These are phyloP conservation scores for Diaporthe velutina DNA, from an alignment of 2,329 filamentous ascomycete species.

Conservation along the genomic window DNA sequence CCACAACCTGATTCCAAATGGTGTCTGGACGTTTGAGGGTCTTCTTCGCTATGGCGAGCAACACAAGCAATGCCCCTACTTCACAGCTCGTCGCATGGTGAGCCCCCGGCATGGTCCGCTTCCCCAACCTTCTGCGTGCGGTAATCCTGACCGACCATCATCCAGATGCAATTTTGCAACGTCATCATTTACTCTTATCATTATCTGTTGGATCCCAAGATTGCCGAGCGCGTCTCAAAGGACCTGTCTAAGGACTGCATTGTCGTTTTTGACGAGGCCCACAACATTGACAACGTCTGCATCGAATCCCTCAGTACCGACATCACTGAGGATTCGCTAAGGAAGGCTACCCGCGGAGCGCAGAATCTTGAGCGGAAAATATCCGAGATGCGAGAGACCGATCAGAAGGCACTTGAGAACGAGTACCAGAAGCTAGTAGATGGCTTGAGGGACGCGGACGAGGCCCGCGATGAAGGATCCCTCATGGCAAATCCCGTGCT, in stretches of 20 bases:
- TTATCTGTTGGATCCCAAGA: constrained; percentile 97
- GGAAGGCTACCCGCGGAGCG: constrained; percentile 90
- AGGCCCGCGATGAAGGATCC: constrained; percentile 90
- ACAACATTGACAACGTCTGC: constrained; percentile 99
- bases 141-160: constrained; percentile 35
- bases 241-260: constrained; percentile 99
- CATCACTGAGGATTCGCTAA: constrained; percentile 92
- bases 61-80: constrained; percentile 97
- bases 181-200: constrained; percentile 99
- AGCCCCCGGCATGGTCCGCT: constrained; percentile 42
- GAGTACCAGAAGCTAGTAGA: constrained; percentile 97
- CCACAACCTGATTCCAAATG: constrained; percentile 93
- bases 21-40: constrained; percentile 95
- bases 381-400: constrained; percentile 93
- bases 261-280: constrained; percentile 97
- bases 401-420: constrained; percentile 92
- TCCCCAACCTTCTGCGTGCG: neutral
- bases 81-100: constrained; percentile 94
- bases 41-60: constrained; percentile 91
- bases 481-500: constrained; percentile 98
- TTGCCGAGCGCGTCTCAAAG: constrained; percentile 93
- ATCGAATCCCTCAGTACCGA: constrained; percentile 98
- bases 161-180: constrained; percentile 96
- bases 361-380: constrained; percentile 93
- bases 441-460: constrained; percentile 87